Percentiles rank a stretch among this genome's conserved stretches.
phyloP scores from a whole-genome alignment of 345 rosid genomes.

The Melaleuca alternifolia region DNA sequence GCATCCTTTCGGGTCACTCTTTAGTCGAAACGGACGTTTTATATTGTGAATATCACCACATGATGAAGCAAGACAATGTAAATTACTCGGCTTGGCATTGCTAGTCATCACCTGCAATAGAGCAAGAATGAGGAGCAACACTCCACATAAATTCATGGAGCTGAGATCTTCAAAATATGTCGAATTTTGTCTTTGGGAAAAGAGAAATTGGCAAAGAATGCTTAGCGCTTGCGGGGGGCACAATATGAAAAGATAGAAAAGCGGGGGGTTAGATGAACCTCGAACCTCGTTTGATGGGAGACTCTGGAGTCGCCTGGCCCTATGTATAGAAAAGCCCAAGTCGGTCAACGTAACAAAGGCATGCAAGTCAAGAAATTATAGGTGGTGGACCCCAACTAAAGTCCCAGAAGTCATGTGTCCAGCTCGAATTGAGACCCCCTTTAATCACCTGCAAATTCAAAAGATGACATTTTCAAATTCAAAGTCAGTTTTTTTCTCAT shows the following conservation, averaged over 20 bases:
- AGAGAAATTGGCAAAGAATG: no score
- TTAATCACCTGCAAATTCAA: no score
- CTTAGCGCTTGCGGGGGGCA: no score
- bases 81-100: accelerated
- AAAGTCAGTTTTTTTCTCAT: no score
- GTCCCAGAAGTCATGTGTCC: no score
- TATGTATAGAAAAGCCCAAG: not conserved
- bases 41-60: not conserved
- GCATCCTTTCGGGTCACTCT: accelerated
- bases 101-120: not conserved
- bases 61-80: accelerated
- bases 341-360: not conserved
- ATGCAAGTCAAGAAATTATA: not conserved
- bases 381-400: not conserved
- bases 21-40: not conserved
- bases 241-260: not conserved
- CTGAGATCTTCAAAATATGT: accelerated
- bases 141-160: accelerated
- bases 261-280: no score
- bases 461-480: no score
- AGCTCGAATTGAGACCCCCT: no score
- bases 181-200: no score
- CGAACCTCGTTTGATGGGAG: not conserved
- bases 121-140: not conserved
- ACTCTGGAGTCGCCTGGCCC: not conserved